Evolutionary conservation across 164 flowering plant species (phyloP), one percentile per base, ranked within the genome.

Genomic region (Vitis riparia): DNA sequence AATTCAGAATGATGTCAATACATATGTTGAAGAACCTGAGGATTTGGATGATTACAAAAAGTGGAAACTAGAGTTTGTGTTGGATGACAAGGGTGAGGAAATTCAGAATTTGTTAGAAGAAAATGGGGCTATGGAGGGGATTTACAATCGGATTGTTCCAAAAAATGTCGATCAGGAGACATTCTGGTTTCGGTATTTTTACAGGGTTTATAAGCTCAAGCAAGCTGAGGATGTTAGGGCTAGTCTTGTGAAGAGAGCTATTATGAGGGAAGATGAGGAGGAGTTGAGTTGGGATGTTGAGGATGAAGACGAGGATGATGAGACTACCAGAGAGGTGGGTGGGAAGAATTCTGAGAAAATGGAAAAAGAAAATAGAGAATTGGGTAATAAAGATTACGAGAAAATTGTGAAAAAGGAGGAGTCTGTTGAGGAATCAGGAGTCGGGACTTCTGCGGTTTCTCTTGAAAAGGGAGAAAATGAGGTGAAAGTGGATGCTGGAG

Each of bases 281-380:
- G 97, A 89, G 63, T 81, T 92, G 86, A 89, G 92, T 67, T 91
- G 97, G 97, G 96, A 92, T 75, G 86, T 90, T 52, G 97, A 89
- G 19, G 97, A 92, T 53, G 89, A 81, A 1, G 86, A 82, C 3
- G 84, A 77, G 11, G 80, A 71, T 19, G 69, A 37, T 27, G 70
- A 58, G 10, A 8, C 19, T 52, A 8, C 9, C 16, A 50, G 15
- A 3, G 27, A 65, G 16, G 32, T n/a, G 13, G 67, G 6, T 16
- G 44, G 0, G 44, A 37, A 37, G 44, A 37, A 37, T 37, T 3
- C 44, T 37, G 44, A 37, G 44, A 37, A 37, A 37, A 37, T 51
- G 47, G 68, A 12, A 4, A 1, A 68, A 63, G 62, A 68, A 17
- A 55, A 37, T 57, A 62, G 66, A 49, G 76, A 68, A 32, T 51